phyloP scores from a whole-genome alignment of 257 asterid genomes.

The Solanum virginianum region DNA sequence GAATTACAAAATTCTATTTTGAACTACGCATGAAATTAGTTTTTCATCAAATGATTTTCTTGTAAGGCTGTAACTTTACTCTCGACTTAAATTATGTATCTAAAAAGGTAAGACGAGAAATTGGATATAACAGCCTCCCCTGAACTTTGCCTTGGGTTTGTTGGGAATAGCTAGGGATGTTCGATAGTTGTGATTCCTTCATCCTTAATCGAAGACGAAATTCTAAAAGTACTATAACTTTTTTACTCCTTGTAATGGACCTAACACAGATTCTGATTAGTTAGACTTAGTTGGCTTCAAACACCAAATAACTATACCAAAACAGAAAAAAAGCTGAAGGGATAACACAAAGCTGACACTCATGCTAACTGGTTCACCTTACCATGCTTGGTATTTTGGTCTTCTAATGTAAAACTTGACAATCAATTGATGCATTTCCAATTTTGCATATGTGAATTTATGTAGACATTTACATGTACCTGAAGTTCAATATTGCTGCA shows the following conservation, averaged over 20 bases:
- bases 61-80: neutral
- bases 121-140: neutral
- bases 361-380: neutral
- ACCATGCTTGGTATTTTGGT: neutral
- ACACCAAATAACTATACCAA: neutral
- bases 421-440: neutral
- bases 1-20: neutral
- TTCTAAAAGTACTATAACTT: neutral
- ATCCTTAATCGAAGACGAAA: neutral
- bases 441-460: neutral
- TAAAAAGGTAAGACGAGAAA: too few species aligned
- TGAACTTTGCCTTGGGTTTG: neutral
- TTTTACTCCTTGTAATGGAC: neutral
- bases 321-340: neutral
- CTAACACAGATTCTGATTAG: neutral
- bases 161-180: neutral
- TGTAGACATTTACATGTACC: neutral
- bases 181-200: neutral
- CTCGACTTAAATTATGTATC: neutral
- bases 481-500: neutral
- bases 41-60: neutral
- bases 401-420: neutral
- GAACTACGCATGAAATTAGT: neutral
- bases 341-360: neutral
- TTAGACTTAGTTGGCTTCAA: neutral